A percentile compares a stretch with the other conserved stretches of the same genome.
These are phyloP conservation scores for Symbiodinium natans DNA, from an alignment of 73 alveolate genomes.

Conservation along the genomic window DNA sequence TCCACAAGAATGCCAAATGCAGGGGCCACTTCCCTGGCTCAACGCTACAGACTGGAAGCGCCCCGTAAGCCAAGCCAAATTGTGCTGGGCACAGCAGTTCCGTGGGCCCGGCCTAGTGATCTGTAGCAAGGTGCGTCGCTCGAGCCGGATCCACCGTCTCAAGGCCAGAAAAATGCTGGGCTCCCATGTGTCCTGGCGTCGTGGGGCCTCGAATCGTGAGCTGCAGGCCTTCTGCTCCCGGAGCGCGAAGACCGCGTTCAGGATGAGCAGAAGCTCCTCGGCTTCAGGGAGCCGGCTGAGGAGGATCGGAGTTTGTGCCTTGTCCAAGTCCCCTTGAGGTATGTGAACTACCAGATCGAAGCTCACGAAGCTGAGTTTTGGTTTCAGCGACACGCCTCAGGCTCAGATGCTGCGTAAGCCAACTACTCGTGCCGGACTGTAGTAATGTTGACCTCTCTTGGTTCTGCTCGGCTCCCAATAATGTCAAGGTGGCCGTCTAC, in stretches of 20 bases:
- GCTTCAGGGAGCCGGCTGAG: neutral
- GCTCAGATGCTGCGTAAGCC: neutral
- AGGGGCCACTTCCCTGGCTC: no score
- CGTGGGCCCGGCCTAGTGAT: no score
- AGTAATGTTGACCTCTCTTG: no score
- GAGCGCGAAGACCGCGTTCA: constrained; percentile 17
- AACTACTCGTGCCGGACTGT: no score
- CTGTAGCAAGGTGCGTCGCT: constrained; percentile 1
- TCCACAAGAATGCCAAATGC: no score
- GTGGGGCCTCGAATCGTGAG: no score
- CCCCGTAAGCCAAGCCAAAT: no score
- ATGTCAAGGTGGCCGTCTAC: constrained; percentile 44
- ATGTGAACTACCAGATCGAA: constrained; percentile 28
- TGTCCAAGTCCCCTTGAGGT: neutral
- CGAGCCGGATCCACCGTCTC: neutral
- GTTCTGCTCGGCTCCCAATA: no score
- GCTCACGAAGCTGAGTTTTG: constrained; percentile 61
- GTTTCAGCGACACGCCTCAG: constrained; percentile 19
- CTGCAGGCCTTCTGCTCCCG: neutral
- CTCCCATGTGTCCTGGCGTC: no score
- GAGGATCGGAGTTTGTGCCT: neutral
- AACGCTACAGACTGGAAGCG: no score
- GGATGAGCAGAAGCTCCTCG: constrained; percentile 2
- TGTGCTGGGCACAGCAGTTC: no score
- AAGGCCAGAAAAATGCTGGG: neutral